Evolutionary conservation across 208 protist genomes (phyloP).

Genomic region (Acanthamoeba rhysodes): DNA sequence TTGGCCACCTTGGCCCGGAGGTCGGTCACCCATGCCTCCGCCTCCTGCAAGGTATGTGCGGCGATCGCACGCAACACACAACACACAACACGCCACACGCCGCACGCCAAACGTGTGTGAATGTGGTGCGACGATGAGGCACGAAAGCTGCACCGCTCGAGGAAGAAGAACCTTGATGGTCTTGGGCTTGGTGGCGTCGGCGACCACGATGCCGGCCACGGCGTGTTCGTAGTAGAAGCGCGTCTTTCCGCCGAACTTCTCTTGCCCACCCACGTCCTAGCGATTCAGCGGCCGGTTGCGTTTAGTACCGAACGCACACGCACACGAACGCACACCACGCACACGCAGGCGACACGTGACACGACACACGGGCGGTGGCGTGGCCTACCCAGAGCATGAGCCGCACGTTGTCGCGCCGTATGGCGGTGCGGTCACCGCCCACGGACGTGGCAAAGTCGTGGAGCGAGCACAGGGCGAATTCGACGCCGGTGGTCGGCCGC

Average conservation of each 20-base stretch:
- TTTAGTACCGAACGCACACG: neutral
- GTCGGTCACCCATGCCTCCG: constrained; percentile 2
- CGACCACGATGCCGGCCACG: constrained; percentile 41
- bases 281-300: neutral
- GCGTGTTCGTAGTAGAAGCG: constrained; percentile 60
- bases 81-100: neutral
- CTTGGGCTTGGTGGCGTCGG: constrained; percentile 35
- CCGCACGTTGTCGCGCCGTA: constrained; percentile 30
- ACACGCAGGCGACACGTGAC: neutral
- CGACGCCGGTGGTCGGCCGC: neutral
- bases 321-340: neutral
- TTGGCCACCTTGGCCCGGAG: neutral
- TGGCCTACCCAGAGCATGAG: constrained; percentile 41
- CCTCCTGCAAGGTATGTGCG: neutral
- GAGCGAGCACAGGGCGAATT: constrained; percentile 39
- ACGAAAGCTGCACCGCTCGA: too few relatives aligned
- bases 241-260: constrained; percentile 57
- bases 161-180: neutral
- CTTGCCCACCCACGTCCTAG: constrained; percentile 24
- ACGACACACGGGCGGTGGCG: neutral
- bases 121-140: too few relatives aligned
- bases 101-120: too few relatives aligned
- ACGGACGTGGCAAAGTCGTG: constrained; percentile 2
- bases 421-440: constrained; percentile 6
- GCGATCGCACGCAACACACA: neutral